Conservation (phyloP, 495 filamentous ascomycete species). For the Neurospora pannonica region DNA sequence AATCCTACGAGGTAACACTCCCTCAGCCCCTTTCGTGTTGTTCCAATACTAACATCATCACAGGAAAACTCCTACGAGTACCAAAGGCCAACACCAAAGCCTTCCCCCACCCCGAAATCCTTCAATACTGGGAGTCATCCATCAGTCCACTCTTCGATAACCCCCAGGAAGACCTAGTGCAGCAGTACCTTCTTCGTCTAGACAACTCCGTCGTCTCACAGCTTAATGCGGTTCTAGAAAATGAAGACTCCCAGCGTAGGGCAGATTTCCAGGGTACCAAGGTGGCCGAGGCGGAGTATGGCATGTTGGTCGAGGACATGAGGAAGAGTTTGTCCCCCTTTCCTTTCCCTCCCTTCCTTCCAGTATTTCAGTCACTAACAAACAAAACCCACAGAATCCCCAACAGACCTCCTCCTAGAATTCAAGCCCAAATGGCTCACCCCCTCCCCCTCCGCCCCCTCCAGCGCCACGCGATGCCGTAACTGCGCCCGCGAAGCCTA, state of each 20-base stretch:
- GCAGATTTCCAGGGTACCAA: constrained; percentile 46
- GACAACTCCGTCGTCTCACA: constrained; percentile 24
- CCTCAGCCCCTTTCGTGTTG: not conserved
- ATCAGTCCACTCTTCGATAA: constrained; percentile 47
- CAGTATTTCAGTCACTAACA: not conserved
- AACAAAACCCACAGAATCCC: constrained; percentile 8
- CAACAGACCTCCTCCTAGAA: constrained; percentile 49
- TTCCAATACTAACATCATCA: constrained; percentile 11
- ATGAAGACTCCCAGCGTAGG: constrained; percentile 29
- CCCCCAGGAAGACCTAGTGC: constrained; percentile 41
- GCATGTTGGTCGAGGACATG: constrained; percentile 78
- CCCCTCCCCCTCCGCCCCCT: constrained; percentile 72
- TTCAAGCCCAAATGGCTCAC: constrained; percentile 94
- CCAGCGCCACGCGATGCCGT: constrained; percentile 57
- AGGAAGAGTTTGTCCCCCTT: constrained; percentile 21
- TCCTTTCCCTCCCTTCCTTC: not conserved
- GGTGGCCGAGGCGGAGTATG: constrained; percentile 51
- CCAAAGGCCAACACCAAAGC: constrained; percentile 52
- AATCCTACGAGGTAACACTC: constrained; percentile 10
- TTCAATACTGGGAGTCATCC: constrained; percentile 45
- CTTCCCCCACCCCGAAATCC: constrained; percentile 44
- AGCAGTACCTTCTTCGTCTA: constrained; percentile 48
- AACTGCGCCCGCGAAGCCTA: constrained; percentile 71
- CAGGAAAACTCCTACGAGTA: constrained; percentile 53
- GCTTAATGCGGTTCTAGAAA: constrained; percentile 43